Evolutionary conservation across 1,284 basidiomycete genomes (phyloP), one percentile per base, ranked within the genome.

Genomic region (Cutaneotrichosporon daszewskae): DNA sequence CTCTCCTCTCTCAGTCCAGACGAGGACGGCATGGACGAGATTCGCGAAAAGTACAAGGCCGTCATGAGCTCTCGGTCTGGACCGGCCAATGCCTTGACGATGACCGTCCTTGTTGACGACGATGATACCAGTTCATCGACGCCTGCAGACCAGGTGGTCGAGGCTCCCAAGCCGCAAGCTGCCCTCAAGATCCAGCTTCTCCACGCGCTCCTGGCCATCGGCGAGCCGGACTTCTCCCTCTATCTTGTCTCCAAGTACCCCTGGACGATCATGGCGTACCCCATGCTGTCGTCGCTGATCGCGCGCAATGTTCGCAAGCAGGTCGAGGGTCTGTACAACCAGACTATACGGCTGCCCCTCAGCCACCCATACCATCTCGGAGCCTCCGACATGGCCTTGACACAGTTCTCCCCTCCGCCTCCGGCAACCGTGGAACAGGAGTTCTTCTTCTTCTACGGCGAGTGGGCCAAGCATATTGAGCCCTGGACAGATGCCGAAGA

Each of bases 371-470:
- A n/a, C n/a, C n/a, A n/a, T n/a, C n/a, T n/a, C n/a, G n/a, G n/a
- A n/a, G n/a, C n/a, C n/a, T 11, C 16, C 16, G 13, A 5, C 18
- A 18, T 22, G 13, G 14, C 16, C 16, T 22, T 33, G 9, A 9
- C 32, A 2, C 33, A 22, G 7, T 16, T 29, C n/a, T 82, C 81
- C 11, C 87, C 88, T 1, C 77, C 79, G 7, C 87, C 89, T 16
- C 84, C 86, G 0, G 76, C 79, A 49, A 87, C 87, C 12, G 76
- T 73, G 45, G 76, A 73, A 6, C 77, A 76, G 18, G 81, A 83
- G 34, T 91, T 85, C 59, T 79, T 86, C 9, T 96, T 89, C 75
- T 96, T 95, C 76, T 94, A 84, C 68, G 81, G 87, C 2, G 74
- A 80, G 38, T 95, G 91, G 91, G 66, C 69, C 13, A 79, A 85